Base-by-base conservation (phyloP, 78 protist genomes). In the Mantamonas sphyraenae region DNA sequence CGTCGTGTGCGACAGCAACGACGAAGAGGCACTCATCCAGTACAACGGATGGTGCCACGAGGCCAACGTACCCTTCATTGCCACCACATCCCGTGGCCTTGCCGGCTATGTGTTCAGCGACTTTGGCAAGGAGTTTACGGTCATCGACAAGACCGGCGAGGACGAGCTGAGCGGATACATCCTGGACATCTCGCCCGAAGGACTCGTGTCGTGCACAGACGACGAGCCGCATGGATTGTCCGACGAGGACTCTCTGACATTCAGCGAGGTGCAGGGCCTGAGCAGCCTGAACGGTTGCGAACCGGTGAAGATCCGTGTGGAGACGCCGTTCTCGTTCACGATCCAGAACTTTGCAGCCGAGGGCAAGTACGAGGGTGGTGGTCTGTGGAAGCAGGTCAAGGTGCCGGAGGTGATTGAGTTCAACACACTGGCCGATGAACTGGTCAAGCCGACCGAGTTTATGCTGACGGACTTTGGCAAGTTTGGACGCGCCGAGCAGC, bases 261-360 rank as follows among this genome's bases (percentile, higher is more conserved):
- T 72, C 68, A 61, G 56, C 64, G 67, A 61, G 20, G 77, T 72
- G 39, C 10, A 45, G 19, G 77, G 77, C 30, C 5, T 72, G 35
- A 9, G 9, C 34, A 2, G 4, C 16, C 39, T 34, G 28, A 72
- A 72, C 68, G 77, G 45, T 10, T 28, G 22, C 34, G 31, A 63
- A 10, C 8, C 59, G 30, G 26, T 47, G 62, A 31, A 56, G 30
- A 19, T 35, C 58, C 59, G 5, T 40, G 71, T 66, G 47, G 10
- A 12, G 22, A 42, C 5, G 5, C 47, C 47, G 47, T 42, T 5
- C 22, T 12, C 10, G 47, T n/a, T n/a, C n/a, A n/a, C n/a, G n/a
- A n/a, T n/a, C n/a, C n/a, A 42, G 47, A 10, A n/a, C n/a, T n/a
- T n/a, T n/a, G n/a, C n/a, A n/a, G n/a, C n/a, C n/a, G n/a, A n/a